Conservation (phyloP, 78 protist species). For the Chrysochromulina parva region DNA sequence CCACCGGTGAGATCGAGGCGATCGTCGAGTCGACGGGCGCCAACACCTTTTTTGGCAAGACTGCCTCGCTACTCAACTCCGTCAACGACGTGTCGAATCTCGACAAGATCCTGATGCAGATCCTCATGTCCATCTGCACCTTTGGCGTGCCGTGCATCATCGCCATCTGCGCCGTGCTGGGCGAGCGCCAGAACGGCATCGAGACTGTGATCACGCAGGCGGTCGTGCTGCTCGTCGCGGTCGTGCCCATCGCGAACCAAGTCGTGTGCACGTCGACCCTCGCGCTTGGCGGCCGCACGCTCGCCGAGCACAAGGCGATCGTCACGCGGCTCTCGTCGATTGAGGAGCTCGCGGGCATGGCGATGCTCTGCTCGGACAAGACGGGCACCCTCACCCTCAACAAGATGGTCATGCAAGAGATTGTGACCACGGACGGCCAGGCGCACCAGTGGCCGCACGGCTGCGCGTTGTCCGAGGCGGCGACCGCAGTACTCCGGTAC, state of each 20-base stretch:
- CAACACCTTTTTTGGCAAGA: conserved; percentile 50
- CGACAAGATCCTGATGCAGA: conserved; percentile 70
- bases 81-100: conserved; percentile 63
- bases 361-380: conserved; percentile 88
- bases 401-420: neutral
- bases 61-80: conserved; percentile 39
- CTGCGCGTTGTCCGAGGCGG: too few species aligned
- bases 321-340: conserved; percentile 82
- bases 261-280: conserved; percentile 83
- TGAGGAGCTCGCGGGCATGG: conserved; percentile 91
- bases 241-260: conserved; percentile 93
- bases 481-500: neutral
- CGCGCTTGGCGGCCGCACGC: conserved; percentile 73
- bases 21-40: neutral
- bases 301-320: conserved; percentile 82
- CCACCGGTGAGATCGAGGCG: conserved; percentile 74
- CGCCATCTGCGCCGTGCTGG: conserved; percentile 22
- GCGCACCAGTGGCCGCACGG: too few species aligned
- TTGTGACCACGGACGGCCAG: too few species aligned
- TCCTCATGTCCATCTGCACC: too few species aligned
- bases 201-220: conserved; percentile 68
- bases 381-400: neutral
- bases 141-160: too few species aligned
- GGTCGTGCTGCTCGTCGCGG: conserved; percentile 90
- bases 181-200: neutral